Conservation (phyloP, 441 rosid species). For the Adansonia grandidieri region DNA sequence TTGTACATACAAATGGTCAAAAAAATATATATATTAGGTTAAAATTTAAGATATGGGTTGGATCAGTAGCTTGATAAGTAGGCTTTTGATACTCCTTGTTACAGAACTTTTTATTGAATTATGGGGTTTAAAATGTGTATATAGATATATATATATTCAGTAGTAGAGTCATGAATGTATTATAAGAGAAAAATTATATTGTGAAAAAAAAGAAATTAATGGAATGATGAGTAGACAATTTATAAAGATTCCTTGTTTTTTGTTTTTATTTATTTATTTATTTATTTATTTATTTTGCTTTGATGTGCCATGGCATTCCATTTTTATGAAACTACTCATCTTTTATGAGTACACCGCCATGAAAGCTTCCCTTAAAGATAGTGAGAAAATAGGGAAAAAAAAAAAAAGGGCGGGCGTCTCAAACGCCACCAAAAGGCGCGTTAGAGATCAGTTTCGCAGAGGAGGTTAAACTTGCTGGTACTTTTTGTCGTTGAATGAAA, state of each 20-base stretch:
- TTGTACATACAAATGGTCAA: slow-evolving; percentile 26
- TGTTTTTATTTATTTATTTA: not conserved
- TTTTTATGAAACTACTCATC: not conserved
- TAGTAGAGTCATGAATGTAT: not conserved
- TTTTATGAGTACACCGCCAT: not conserved
- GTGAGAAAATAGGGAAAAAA: too few species aligned
- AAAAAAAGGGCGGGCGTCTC: too few species aligned
- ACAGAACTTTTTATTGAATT: slow-evolving; percentile 13
- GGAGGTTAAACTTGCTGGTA: not conserved
- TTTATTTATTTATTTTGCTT: not conserved
- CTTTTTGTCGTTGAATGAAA: not conserved
- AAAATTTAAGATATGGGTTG: not conserved
- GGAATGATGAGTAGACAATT: slow-evolving; percentile 13
- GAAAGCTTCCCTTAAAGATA: not conserved
- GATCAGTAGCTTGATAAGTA: slow-evolving; percentile 17
- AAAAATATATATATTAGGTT: not conserved
- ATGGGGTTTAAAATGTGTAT: slow-evolving; percentile 12
- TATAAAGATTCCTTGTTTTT: not conserved
- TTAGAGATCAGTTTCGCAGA: not conserved
- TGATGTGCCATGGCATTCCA: not conserved
- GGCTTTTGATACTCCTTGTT: slow-evolving; percentile 22
- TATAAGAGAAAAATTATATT: not conserved
- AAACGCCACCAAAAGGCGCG: slow-evolving; percentile 2
- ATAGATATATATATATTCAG: slow-evolving; percentile 19
- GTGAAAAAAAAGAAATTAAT: slow-evolving; percentile 19